Base-by-base conservation (phyloP, 176 grass and related monocot genomes). In the Aegilops umbellulata region DNA sequence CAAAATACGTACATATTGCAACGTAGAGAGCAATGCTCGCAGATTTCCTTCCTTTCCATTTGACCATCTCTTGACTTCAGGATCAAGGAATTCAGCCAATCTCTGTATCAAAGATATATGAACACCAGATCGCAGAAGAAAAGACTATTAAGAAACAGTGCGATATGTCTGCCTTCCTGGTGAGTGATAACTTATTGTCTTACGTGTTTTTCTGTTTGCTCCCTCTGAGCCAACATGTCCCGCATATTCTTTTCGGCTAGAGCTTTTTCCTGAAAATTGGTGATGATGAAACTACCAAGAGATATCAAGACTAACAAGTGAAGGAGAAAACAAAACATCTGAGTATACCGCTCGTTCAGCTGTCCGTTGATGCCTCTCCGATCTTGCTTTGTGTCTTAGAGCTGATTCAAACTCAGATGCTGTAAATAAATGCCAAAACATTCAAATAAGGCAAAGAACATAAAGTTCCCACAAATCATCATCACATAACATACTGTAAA, bases 21-120 rank as follows among this genome's bases (percentile, higher is more conserved):
- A 85, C 63, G 97, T 99, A 23, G 97, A 99, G 22, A 99, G 80
- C 88, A 99, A 86, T 34, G 97, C 97, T 75, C 97, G 97, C 29
- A 99, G 82, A 87, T 99, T 99, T 92, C 94, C 97, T 94, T 96
- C 90, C 92, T 99, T 99, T 80, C 97, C 97, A 79, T 90, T 96
- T 88, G 97, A 99, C 97, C 97, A 99, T 92, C 97, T 86, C 90
- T 94, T 99, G 82, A 99, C 84, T 65, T 99, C 97, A 88, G 90
- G 87, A 89, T 96, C 94, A 83, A 99, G 88, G 62, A 92, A 94
- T 86, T 99, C 97, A 41, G 94, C 88, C 75, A 99, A 83, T 84
- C 97, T 99, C 97, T 99, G 92, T 66, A 92, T 53, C 38, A 65
- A 80, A 85, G 80, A 66, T 27, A 47, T 51, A 70, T 76, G 24